Conservation (phyloP, 1,139 yeast genomes). For the Blastobotrys malaysiensis region DNA sequence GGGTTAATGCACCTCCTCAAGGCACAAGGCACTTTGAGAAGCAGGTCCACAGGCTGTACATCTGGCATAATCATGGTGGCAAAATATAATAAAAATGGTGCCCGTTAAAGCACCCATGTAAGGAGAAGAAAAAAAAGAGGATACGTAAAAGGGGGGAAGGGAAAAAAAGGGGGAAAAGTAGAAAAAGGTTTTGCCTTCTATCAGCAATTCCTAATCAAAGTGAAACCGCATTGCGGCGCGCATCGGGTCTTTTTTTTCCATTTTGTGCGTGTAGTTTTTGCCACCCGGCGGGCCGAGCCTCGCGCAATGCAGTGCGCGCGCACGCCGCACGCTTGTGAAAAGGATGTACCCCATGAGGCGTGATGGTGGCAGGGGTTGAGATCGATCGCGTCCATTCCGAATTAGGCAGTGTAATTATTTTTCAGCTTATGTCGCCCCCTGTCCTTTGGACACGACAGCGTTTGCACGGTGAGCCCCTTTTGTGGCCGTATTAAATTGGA, state of each 20-base stretch:
- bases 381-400: neutral
- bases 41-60: neutral
- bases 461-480: neutral
- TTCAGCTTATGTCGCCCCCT: neutral
- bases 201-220: neutral
- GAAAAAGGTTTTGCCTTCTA: neutral
- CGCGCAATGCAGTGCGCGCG: neutral
- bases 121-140: neutral
- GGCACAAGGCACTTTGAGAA: neutral
- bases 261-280: neutral
- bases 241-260: neutral
- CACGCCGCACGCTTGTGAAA: neutral
- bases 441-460: neutral
- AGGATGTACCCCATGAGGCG: neutral
- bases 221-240: slow-evolving; percentile 1
- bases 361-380: neutral
- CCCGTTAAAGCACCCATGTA: neutral
- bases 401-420: neutral
- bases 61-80: neutral
- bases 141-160: neutral
- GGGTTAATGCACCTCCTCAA: neutral
- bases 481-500: neutral
- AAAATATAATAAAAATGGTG: neutral
- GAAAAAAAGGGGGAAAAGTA: neutral
- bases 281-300: neutral